These are phyloP conservation scores for Fusarium liriodendri DNA, from an alignment of 2,329 filamentous ascomycete genomes.

Conservation along the genomic window DNA sequence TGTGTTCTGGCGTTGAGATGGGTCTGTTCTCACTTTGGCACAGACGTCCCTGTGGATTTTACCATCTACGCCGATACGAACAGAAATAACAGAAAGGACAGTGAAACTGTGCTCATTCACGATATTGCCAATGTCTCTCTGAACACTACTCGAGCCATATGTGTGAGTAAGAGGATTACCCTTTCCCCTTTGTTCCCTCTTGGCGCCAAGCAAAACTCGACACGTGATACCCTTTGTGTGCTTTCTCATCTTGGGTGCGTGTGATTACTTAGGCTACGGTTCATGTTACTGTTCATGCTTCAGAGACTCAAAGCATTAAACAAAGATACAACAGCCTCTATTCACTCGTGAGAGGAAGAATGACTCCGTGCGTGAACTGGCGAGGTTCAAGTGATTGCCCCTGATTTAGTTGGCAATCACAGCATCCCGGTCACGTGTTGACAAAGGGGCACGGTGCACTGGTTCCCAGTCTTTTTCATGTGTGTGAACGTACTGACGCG, in stretches of 20 bases:
- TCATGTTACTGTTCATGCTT: neutral
- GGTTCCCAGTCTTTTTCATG: neutral
- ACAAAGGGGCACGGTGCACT: fast-evolving
- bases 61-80: neutral
- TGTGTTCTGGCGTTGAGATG: neutral
- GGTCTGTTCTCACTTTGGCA: neutral
- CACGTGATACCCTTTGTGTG: neutral
- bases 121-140: neutral
- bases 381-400: neutral
- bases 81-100: neutral
- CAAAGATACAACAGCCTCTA: neutral
- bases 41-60: no score
- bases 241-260: neutral
- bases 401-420: neutral
- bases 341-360: neutral
- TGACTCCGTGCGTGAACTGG: neutral
- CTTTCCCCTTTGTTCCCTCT: neutral
- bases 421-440: neutral
- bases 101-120: neutral
- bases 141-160: neutral
- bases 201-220: neutral
- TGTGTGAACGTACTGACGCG: neutral
- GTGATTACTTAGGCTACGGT: neutral
- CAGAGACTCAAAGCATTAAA: neutral
- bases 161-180: neutral